Evolutionary conservation across 1,284 basidiomycete genomes (phyloP).

Genomic region (Malassezia equina): DNA sequence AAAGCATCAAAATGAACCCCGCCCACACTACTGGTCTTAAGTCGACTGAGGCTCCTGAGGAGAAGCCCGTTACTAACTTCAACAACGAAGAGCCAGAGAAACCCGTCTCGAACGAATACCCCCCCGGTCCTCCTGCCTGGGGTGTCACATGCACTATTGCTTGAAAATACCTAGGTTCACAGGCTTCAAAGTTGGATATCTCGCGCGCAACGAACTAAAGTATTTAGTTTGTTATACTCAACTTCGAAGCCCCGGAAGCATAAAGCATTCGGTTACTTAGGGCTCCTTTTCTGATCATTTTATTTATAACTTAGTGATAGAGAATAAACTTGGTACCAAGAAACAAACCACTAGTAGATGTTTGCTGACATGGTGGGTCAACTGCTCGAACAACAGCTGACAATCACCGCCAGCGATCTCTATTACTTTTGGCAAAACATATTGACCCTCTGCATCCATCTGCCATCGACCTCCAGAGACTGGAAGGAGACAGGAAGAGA

Average conservation of each 20-base stretch:
- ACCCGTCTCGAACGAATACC: slow-evolving; percentile 4
- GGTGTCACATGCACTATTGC: slow-evolving; percentile 9
- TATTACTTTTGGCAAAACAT: slow-evolving; percentile 18
- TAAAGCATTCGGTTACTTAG: too few relatives aligned
- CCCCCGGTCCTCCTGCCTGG: not conserved
- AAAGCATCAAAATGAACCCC: slow-evolving; percentile 11
- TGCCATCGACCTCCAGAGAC: slow-evolving; percentile 11
- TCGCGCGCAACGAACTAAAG: not conserved
- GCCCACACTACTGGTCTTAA: not conserved
- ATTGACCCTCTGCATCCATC: slow-evolving; percentile 20
- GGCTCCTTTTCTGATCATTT: not conserved
- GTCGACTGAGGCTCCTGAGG: not conserved
- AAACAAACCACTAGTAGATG: too few relatives aligned
- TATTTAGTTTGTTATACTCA: not conserved
- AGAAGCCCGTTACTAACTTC: not conserved
- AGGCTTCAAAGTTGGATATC: not conserved
- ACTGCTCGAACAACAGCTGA: not conserved
- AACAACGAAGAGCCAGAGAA: slow-evolving; percentile 7
- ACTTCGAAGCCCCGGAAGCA: too few relatives aligned
- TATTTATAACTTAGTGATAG: not conserved
- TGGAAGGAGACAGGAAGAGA: slow-evolving; percentile 13
- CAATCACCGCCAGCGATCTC: not conserved
- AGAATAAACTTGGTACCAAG: not conserved
- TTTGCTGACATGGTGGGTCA: not conserved
- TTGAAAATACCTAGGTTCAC: not conserved